Conservation (phyloP, 2,329 filamentous ascomycete genomes). For the Neocatenulostroma microsporum region DNA sequence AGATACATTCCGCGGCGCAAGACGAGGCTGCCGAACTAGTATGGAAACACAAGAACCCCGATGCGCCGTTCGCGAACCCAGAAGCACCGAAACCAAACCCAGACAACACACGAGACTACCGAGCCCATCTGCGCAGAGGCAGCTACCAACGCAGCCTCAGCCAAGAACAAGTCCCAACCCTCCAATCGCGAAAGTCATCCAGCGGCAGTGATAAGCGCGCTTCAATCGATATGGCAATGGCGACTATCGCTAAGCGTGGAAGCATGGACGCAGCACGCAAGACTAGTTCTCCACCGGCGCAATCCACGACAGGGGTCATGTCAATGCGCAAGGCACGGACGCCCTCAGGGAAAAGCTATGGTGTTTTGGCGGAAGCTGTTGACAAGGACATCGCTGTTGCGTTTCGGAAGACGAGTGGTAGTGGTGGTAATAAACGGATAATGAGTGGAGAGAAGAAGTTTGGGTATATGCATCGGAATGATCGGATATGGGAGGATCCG, state of each 20-base stretch:
- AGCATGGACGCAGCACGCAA: constrained; percentile 15
- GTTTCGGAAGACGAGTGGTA: constrained; percentile 46
- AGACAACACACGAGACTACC: constrained; percentile 44
- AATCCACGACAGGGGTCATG: constrained; percentile 8
- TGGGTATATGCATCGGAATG: constrained; percentile 61
- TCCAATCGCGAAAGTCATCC: constrained; percentile 6
- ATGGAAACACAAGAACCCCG: constrained; percentile 65
- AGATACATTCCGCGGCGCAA: constrained; percentile 62
- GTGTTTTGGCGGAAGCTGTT: constrained; percentile 28
- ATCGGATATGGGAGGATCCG: constrained; percentile 86
- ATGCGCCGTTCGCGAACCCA: constrained; percentile 53
- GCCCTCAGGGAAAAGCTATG: constrained; percentile 29
- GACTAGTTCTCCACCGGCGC: constrained; percentile 14
- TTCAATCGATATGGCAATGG: constrained; percentile 8
- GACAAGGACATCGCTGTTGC: constrained; percentile 27
- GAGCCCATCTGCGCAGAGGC: constrained; percentile 59
- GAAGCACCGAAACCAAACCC: constrained; percentile 32
- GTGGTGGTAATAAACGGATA: constrained; percentile 59
- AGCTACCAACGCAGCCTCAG: constrained; percentile 56
- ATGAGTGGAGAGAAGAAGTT: constrained; percentile 61
- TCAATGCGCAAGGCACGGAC: constrained; percentile 5
- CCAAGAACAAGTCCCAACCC: constrained; percentile 12
- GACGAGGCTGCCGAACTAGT: constrained; percentile 73
- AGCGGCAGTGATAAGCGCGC: constrained; percentile 9
- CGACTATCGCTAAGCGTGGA: constrained; percentile 8